These are phyloP conservation scores for Candida silvicultrix DNA, from an alignment of 805 yeast species.

Conservation along the genomic window DNA sequence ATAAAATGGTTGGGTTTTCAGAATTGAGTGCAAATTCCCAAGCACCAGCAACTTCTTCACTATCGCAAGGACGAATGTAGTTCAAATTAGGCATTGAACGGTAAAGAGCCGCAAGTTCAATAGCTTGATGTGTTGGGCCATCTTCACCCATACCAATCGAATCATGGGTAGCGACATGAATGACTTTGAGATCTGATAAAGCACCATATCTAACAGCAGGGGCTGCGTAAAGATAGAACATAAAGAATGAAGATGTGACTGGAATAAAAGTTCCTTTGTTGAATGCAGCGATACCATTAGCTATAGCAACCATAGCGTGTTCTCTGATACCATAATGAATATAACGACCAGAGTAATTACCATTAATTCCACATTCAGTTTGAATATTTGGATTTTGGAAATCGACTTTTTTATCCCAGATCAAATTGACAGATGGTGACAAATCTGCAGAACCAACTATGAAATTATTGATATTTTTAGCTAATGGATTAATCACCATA, in stretches of 20 bases:
- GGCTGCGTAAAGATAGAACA: constrained; percentile 39
- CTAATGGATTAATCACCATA: constrained; percentile 24
- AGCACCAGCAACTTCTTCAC: constrained; percentile 46
- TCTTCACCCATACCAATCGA: constrained; percentile 55
- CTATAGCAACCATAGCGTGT: constrained; percentile 28
- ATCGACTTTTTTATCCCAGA: constrained; percentile 24
- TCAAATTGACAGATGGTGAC: constrained; percentile 25
- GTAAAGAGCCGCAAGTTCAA: constrained; percentile 43
- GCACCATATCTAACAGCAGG: constrained; percentile 48
- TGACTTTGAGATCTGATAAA: constrained; percentile 35
- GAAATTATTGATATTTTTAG: constrained; percentile 20
- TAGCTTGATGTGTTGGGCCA: constrained; percentile 55
- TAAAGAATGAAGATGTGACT: constrained; percentile 30
- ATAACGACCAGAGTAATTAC: constrained; percentile 26
- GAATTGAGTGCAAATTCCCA: constrained; percentile 25
- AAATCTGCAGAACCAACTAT: constrained; percentile 33
- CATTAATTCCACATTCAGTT: constrained; percentile 23
- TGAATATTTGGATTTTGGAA: constrained; percentile 24
- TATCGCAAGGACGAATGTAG: constrained; percentile 50
- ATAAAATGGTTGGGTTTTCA: constrained; percentile 17
- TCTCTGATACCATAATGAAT: constrained; percentile 29
- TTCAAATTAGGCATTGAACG: constrained; percentile 43
- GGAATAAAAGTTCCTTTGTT: constrained; percentile 31
- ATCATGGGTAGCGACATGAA: constrained; percentile 52
- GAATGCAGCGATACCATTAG: constrained; percentile 29